Evolutionary conservation across 208 protist species (phyloP).

Genomic region (Borovskyia barvae): DNA sequence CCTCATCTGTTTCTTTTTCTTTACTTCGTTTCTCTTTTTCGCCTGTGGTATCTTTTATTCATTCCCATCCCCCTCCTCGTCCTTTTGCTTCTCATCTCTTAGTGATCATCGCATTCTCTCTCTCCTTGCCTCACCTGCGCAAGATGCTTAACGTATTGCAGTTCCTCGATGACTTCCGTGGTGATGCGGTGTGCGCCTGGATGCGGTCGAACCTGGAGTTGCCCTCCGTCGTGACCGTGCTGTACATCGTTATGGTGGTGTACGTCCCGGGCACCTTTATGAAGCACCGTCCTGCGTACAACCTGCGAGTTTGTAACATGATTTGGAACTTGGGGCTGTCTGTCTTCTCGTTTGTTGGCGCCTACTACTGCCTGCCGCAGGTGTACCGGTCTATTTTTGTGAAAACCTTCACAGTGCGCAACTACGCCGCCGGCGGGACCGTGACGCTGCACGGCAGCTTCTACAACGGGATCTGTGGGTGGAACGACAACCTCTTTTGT

Average conservation of each 20-base stretch:
- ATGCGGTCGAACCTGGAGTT: slow-evolving; percentile 59
- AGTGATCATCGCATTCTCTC: neutral
- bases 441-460: slow-evolving; percentile 28
- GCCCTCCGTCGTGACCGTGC: slow-evolving; percentile 34
- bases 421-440: slow-evolving; percentile 6
- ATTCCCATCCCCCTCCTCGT: neutral
- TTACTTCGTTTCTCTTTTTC: neutral
- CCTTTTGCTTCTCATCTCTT: neutral
- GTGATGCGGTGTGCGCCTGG: slow-evolving; percentile 32
- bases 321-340: slow-evolving; percentile 84
- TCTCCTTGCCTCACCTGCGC: neutral
- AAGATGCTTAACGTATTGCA: neutral
- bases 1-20: neutral
- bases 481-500: slow-evolving; percentile 44
- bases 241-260: slow-evolving; percentile 70
- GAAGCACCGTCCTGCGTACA: slow-evolving; percentile 53
- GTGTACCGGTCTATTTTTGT: slow-evolving; percentile 27
- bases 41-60: neutral
- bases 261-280: slow-evolving; percentile 67
- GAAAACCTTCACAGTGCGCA: slow-evolving; percentile 13
- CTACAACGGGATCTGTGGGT: slow-evolving; percentile 59
- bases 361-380: slow-evolving; percentile 50
- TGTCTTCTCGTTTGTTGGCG: slow-evolving; percentile 68
- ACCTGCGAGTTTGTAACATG: slow-evolving; percentile 43
- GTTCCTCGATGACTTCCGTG: slow-evolving; percentile 35